These are phyloP conservation scores for Wickerhamiella alocasiicola DNA, from an alignment of 805 yeast genomes.

Conservation along the genomic window DNA sequence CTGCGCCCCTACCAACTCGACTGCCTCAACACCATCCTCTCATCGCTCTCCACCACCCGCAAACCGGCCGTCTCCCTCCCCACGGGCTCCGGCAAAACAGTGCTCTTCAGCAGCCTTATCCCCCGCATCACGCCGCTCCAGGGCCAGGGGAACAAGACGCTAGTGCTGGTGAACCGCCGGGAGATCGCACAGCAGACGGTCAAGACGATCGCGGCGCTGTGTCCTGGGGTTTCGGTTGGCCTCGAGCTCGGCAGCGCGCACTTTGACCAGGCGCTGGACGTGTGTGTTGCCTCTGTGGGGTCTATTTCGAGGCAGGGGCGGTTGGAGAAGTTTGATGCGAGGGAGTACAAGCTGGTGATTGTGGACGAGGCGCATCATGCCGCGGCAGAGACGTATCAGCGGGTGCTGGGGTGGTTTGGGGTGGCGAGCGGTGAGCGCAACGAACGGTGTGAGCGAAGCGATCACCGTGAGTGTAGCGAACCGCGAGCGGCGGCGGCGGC, in stretches of 20 bases:
- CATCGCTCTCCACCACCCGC: constrained; percentile 36
- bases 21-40: constrained; percentile 47
- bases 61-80: constrained; percentile 77
- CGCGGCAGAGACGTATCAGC: constrained; percentile 53
- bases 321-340: constrained; percentile 41
- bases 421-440: constrained; percentile 27
- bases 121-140: constrained; percentile 26
- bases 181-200: constrained; percentile 69
- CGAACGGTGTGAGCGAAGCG: constrained; percentile 39
- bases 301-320: constrained; percentile 41
- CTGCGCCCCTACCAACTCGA: constrained; percentile 48
- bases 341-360: constrained; percentile 56
- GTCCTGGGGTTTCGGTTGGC: constrained; percentile 43
- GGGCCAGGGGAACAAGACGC: constrained; percentile 27
- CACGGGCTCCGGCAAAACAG: constrained; percentile 93
- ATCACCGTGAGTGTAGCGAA: too few species aligned
- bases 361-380: constrained; percentile 93
- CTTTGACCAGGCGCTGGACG: constrained; percentile 36
- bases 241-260: constrained; percentile 54
- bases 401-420: constrained; percentile 46
- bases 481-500: too few species aligned
- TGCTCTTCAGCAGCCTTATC: constrained; percentile 38
- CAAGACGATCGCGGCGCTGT: constrained; percentile 32
- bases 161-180: constrained; percentile 68
- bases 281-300: constrained; percentile 67